Evolutionary conservation across 176 grass and related monocot species (phyloP).

Genomic region (Areca catechu): DNA sequence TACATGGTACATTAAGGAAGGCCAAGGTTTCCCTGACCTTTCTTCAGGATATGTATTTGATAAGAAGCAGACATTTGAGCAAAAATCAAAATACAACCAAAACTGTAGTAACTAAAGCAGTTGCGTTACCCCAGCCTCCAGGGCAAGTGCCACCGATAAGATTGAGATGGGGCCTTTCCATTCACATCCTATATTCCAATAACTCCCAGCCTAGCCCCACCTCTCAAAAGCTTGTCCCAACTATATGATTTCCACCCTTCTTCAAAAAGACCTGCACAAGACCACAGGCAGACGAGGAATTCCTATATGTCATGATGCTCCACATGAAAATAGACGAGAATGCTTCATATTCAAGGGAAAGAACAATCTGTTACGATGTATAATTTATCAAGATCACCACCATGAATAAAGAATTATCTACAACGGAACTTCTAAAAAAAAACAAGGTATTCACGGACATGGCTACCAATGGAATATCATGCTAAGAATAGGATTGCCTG

Average conservation of each 20-base stretch:
- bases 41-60: conserved; percentile 36
- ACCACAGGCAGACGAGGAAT: neutral
- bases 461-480: too few species aligned
- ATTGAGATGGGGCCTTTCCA: conserved; percentile 32
- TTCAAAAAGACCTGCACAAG: conserved; percentile 28
- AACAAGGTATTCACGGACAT: too few species aligned
- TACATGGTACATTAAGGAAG: conserved; percentile 23
- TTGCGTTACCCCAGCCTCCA: conserved; percentile 12
- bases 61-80: conserved; percentile 8
- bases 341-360: too few species aligned
- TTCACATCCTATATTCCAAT: neutral
- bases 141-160: conserved; percentile 31
- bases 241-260: conserved; percentile 5
- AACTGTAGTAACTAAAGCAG: conserved; percentile 32
- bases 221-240: conserved; percentile 9
- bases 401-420: too few species aligned
- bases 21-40: conserved; percentile 12
- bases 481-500: too few species aligned
- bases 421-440: too few species aligned
- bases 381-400: too few species aligned
- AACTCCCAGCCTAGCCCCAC: conserved; percentile 28
- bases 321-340: too few species aligned
- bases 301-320: neutral
- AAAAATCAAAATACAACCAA: conserved; percentile 40
- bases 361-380: too few species aligned